Percentiles rank a stretch among this genome's conserved stretches.
Conservation (phyloP, 441 rosid species). For the Adansonia rubrostipa region DNA sequence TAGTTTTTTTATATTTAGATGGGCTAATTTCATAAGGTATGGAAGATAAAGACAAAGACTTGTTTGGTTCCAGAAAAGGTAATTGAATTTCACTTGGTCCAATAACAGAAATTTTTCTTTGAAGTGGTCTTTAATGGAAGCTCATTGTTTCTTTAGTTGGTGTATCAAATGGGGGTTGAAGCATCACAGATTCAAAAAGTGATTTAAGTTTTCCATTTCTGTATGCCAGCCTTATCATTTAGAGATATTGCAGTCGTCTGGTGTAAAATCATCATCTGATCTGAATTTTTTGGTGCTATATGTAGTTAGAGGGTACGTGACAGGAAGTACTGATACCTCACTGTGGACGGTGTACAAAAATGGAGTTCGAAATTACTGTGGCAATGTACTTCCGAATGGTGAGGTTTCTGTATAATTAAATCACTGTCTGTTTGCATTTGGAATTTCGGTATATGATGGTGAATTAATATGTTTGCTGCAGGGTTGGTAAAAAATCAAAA, state of each 20-base stretch:
- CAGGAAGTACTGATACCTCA: constrained; percentile 95
- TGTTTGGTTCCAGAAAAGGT: background rate
- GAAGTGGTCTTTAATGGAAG: background rate
- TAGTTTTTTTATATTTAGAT: constrained; percentile 5
- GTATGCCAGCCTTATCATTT: background rate
- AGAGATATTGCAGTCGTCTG: background rate
- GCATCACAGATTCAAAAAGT: background rate
- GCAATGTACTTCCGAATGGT: constrained; percentile 87
- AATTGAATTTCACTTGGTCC: background rate
- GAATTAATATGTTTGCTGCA: constrained; percentile 25
- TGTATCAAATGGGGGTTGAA: background rate
- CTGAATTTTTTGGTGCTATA: constrained; percentile 19
- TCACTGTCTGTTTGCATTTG: background rate
- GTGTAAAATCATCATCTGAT: constrained; percentile 16
- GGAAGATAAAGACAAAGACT: constrained; percentile 7
- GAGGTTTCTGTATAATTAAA: constrained; percentile 23
- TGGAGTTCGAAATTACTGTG: constrained; percentile 81
- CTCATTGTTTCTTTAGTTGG: background rate
- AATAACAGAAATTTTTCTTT: background rate
- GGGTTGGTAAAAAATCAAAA: constrained; percentile 72
- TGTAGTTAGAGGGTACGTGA: constrained; percentile 90
- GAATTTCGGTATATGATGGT: constrained; percentile 24
- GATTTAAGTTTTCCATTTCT: background rate
- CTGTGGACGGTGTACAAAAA: constrained; percentile 90
- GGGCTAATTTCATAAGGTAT: background rate